Evolutionary conservation across 2,329 filamentous ascomycete species (phyloP).

Genomic region (Aaosphaeria pasadenensis): DNA sequence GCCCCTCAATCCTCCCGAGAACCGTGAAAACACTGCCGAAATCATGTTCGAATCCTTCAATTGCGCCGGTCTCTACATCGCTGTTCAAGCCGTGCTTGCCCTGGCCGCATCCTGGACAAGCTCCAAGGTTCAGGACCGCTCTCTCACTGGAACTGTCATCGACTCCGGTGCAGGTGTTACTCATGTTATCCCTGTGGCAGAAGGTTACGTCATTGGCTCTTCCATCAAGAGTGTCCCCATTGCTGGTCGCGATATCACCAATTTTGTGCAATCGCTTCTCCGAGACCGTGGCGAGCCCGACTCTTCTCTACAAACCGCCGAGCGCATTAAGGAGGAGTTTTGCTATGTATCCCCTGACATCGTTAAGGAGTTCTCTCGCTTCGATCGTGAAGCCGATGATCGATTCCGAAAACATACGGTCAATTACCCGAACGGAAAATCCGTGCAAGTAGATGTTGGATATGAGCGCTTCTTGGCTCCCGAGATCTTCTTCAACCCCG

Average conservation of each 20-base stretch:
- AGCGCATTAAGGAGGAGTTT: constrained; percentile 98
- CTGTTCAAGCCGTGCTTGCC: constrained; percentile 94
- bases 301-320: constrained; percentile 93
- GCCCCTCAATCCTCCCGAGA: constrained; percentile 97
- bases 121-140: constrained; percentile 94
- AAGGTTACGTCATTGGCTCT: constrained; percentile 97
- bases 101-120: constrained; percentile 98
- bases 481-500: constrained; percentile 99
- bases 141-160: constrained; percentile 94
- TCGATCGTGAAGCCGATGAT: constrained; percentile 81
- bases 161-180: constrained; percentile 99
- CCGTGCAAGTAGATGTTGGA: constrained; percentile 84
- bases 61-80: constrained; percentile 97
- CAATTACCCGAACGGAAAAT: constrained; percentile 78
- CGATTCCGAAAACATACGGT: constrained; percentile 90
- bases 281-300: constrained; percentile 96
- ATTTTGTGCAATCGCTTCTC: constrained; percentile 95
- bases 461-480: constrained; percentile 98
- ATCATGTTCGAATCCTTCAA: constrained; percentile 99
- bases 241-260: constrained; percentile 95
- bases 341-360: constrained; percentile 99
- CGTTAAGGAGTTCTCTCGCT: constrained; percentile 95
- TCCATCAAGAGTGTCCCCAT: constrained; percentile 99
- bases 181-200: constrained; percentile 96
- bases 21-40: constrained; percentile 97